Percentiles rank a stretch among this genome's conserved stretches.
Conservation (phyloP, 148 eudicot species). For the Rhododendron vialii region DNA sequence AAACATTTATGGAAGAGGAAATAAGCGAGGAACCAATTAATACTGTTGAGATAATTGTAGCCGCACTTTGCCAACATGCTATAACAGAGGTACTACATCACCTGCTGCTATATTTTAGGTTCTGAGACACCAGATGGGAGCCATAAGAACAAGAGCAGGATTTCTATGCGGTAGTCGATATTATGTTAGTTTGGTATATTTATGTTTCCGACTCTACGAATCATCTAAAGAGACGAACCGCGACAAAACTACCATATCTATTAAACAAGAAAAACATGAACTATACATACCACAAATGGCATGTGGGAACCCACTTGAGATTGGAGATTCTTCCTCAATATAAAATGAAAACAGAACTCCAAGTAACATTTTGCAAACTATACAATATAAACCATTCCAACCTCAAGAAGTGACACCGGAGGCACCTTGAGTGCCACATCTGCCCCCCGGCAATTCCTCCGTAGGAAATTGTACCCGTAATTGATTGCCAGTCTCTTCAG, state of each 20-base stretch:
- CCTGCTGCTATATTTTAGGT: background rate
- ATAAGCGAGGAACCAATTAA: background rate
- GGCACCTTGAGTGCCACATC: constrained; percentile 79
- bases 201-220: background rate
- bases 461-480: constrained; percentile 71
- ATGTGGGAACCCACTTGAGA: background rate
- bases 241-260: background rate
- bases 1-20: background rate
- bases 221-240: background rate
- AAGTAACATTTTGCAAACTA: constrained; percentile 16
- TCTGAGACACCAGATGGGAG: background rate
- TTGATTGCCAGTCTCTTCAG: constrained; percentile 67
- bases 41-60: background rate
- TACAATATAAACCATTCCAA: constrained; percentile 92
- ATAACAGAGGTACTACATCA: background rate
- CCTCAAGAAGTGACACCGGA: constrained; percentile 80
- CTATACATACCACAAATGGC: background rate
- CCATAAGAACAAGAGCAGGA: background rate
- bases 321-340: background rate
- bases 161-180: background rate
- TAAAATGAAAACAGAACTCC: background rate
- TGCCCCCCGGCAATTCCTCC: constrained; percentile 82
- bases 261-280: background rate
- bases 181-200: background rate
- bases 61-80: background rate